These are phyloP conservation scores for Exophiala sp. DNA, from an alignment of 2,329 filamentous ascomycete genomes.

Conservation along the genomic window DNA sequence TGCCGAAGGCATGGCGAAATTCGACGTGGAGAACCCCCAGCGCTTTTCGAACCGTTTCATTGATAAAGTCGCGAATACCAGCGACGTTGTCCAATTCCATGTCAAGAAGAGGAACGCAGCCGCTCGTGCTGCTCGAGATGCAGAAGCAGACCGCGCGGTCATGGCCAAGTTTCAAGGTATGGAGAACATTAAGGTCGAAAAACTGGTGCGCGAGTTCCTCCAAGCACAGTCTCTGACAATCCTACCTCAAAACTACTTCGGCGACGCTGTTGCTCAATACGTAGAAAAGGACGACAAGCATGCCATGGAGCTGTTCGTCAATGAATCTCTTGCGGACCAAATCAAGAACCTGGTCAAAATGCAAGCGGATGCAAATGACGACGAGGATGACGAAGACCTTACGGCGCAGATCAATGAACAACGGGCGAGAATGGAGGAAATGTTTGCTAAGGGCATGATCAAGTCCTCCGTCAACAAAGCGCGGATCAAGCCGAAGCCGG, in stretches of 20 bases:
- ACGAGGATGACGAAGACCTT: constrained; percentile 62
- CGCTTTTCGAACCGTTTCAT: constrained; percentile 90
- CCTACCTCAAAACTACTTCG: constrained; percentile 84
- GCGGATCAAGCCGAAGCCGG: constrained; percentile 68
- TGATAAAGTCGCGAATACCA: constrained; percentile 85
- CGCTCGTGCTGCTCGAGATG: constrained; percentile 44
- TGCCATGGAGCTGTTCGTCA: constrained; percentile 76
- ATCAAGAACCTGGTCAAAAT: constrained; percentile 63
- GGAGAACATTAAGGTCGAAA: constrained; percentile 79
- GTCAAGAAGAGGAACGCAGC: constrained; percentile 66
- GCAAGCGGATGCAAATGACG: constrained; percentile 59
- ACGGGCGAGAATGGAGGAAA: constrained; percentile 62
- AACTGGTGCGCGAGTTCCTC: constrained; percentile 81
- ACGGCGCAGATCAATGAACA: constrained; percentile 68
- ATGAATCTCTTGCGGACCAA: constrained; percentile 63
- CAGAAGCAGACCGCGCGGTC: constrained; percentile 59
- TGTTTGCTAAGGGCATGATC: constrained; percentile 60
- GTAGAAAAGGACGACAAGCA: constrained; percentile 94
- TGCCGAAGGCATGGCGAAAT: constrained; percentile 69
- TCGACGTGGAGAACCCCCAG: constrained; percentile 90
- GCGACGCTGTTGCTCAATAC: constrained; percentile 86
- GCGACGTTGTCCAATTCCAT: constrained; percentile 89
- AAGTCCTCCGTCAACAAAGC: constrained; percentile 49
- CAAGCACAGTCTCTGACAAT: constrained; percentile 84
- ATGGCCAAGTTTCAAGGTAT: constrained; percentile 55